A percentile compares a stretch with the other conserved stretches of the same genome.
Conservation (phyloP, 2,329 filamentous ascomycete genomes). For the Pestalotiopsis sp. region DNA sequence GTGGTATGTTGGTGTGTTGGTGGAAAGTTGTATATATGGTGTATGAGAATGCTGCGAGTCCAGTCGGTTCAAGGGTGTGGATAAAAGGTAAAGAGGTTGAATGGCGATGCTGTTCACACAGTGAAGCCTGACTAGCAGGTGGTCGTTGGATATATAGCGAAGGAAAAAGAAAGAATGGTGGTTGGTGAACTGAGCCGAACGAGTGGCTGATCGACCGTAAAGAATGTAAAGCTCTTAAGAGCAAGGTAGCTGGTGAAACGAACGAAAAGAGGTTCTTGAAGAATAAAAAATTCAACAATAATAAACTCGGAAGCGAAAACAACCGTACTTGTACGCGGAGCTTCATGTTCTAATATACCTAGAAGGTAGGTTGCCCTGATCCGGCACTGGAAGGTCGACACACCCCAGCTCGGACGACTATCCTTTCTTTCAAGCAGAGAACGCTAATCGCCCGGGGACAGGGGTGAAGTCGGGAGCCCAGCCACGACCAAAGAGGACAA, state of each 20-base stretch:
- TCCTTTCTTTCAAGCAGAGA: background rate
- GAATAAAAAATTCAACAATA: background rate
- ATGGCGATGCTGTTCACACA: background rate
- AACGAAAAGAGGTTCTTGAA: background rate
- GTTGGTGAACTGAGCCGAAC: slow-evolving; percentile 3
- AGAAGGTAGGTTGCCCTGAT: background rate
- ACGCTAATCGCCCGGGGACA: background rate
- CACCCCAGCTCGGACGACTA: slow-evolving; percentile 1
- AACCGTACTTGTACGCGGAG: slow-evolving; percentile 6
- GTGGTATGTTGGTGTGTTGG: slow-evolving; percentile 13
- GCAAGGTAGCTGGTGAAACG: background rate
- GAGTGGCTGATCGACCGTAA: slow-evolving; percentile 8
- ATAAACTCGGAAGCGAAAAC: background rate
- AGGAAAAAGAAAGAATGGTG: background rate
- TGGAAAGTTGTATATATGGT: background rate
- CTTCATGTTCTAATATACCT: slow-evolving; percentile 8
- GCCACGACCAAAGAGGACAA: slow-evolving; percentile 1
- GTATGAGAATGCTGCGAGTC: slow-evolving; percentile 8
- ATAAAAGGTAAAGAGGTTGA: background rate
- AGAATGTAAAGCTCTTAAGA: slow-evolving; percentile 11
- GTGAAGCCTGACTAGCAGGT: slow-evolving; percentile 11
- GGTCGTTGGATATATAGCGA: background rate
- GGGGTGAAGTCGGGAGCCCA: background rate
- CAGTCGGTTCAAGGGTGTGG: background rate
- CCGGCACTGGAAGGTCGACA: slow-evolving; percentile 7